phyloP scores from a whole-genome alignment of 257 asterid species.

The Prunella vulgaris region DNA sequence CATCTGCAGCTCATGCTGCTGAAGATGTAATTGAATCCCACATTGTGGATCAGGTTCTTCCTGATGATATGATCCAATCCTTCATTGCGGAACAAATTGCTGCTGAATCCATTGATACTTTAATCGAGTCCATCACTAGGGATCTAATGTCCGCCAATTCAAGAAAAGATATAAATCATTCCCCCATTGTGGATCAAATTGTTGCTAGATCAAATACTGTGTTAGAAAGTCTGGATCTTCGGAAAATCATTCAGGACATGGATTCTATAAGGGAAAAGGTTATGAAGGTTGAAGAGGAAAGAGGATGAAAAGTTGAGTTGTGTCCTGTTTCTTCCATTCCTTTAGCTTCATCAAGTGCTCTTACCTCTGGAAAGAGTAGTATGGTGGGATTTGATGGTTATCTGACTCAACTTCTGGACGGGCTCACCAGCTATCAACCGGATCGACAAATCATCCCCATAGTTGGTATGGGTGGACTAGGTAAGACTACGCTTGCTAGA shows the following conservation, averaged over 20 bases:
- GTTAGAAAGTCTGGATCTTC: neutral
- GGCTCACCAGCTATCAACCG: neutral
- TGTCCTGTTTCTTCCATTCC: neutral
- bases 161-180: too few relatives aligned
- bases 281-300: too few relatives aligned
- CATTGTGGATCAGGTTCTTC: neutral
- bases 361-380: neutral
- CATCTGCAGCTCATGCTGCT: neutral
- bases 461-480: slow-evolving; percentile 4
- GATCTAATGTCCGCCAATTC: too few relatives aligned
- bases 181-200: neutral
- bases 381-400: slow-evolving; percentile 12
- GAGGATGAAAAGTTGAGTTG: too few relatives aligned
- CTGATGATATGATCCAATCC: neutral
- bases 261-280: neutral
- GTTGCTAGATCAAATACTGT: neutral
- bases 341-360: neutral
- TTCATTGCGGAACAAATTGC: too few relatives aligned
- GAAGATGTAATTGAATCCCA: neutral
- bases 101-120: too few relatives aligned
- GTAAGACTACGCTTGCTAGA: slow-evolving; percentile 15
- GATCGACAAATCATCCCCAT: neutral
- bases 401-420: neutral
- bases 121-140: too few relatives aligned
- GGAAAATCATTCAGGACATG: neutral